These are phyloP conservation scores for Cladosporium sp. DNA, from an alignment of 2,329 filamentous ascomycete species.

Conservation along the genomic window DNA sequence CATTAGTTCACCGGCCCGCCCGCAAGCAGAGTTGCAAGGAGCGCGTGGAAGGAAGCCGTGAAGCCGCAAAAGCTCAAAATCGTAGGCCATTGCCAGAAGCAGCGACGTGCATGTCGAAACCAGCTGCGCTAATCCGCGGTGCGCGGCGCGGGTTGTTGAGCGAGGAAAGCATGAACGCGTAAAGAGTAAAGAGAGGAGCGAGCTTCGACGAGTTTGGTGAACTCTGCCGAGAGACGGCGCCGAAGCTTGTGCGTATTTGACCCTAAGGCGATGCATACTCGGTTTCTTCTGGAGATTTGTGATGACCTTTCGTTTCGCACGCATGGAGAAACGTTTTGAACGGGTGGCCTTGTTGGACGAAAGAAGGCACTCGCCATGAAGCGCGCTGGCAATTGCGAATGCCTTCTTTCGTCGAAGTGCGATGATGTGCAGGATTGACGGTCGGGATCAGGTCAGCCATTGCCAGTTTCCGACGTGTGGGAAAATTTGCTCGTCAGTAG, in stretches of 20 bases:
- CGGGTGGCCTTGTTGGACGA: neutral
- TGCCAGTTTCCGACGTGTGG: neutral
- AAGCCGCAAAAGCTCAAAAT: neutral
- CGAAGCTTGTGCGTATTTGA: neutral
- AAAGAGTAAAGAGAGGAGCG: neutral
- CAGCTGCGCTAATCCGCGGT: neutral
- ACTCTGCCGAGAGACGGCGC: neutral
- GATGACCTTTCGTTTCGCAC: neutral
- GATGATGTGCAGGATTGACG: neutral
- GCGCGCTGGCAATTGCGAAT: neutral
- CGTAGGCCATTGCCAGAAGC: neutral
- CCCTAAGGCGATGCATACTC: neutral
- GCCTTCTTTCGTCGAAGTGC: neutral
- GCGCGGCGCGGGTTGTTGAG: neutral
- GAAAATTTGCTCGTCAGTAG: neutral
- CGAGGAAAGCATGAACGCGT: neutral
- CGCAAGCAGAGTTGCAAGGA: neutral
- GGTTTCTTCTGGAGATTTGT: neutral
- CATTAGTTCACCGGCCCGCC: neutral
- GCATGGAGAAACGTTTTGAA: neutral
- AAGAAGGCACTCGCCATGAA: neutral
- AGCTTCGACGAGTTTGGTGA: neutral
- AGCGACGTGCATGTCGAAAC: neutral
- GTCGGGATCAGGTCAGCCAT: neutral
- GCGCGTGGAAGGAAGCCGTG: neutral